These are phyloP conservation scores for Artomyces pyxidatus DNA, from an alignment of 768 basidiomycete species.

Conservation along the genomic window DNA sequence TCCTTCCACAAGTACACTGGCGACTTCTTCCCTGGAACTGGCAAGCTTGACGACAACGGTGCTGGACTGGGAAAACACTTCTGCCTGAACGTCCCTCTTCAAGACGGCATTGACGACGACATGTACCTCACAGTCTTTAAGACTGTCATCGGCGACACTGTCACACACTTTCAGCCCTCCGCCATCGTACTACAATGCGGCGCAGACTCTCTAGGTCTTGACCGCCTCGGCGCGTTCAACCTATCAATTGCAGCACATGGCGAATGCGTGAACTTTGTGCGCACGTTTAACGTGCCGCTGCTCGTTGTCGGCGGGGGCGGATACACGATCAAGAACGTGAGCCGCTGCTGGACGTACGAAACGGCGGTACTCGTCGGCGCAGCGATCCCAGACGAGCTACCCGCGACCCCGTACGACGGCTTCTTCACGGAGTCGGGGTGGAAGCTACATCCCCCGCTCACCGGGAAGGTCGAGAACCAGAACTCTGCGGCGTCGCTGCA, in stretches of 20 bases:
- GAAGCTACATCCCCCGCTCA: conserved; percentile 89
- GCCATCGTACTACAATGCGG: conserved; percentile 95
- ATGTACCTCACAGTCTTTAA: conserved; percentile 96
- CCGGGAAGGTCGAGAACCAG: conserved; percentile 86
- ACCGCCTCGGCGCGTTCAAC: conserved; percentile 95
- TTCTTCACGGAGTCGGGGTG: conserved; percentile 91
- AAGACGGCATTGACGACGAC: conserved; percentile 95
- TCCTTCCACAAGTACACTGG: conserved; percentile 99
- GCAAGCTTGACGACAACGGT: conserved; percentile 91
- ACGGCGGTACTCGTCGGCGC: conserved; percentile 87
- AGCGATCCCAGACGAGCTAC: conserved; percentile 78
- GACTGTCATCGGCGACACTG: conserved; percentile 90
- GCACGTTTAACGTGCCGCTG: conserved; percentile 84
- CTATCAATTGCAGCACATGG: conserved; percentile 96
- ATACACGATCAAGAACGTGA: conserved; percentile 95
- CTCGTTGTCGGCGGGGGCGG: conserved; percentile 93
- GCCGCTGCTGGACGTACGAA: conserved; percentile 99
- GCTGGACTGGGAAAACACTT: conserved; percentile 89
- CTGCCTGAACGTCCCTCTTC: conserved; percentile 87
- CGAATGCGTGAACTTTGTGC: conserved; percentile 95
- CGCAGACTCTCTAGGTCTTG: conserved; percentile 92
- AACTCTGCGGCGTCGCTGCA: conserved; percentile 81
- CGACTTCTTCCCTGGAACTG: conserved; percentile 97
- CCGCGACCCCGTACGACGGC: conserved; percentile 81
- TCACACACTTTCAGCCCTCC: conserved; percentile 79